Base-by-base conservation (phyloP, 1,284 basidiomycete genomes). In the Vanrija sp. region DNA sequence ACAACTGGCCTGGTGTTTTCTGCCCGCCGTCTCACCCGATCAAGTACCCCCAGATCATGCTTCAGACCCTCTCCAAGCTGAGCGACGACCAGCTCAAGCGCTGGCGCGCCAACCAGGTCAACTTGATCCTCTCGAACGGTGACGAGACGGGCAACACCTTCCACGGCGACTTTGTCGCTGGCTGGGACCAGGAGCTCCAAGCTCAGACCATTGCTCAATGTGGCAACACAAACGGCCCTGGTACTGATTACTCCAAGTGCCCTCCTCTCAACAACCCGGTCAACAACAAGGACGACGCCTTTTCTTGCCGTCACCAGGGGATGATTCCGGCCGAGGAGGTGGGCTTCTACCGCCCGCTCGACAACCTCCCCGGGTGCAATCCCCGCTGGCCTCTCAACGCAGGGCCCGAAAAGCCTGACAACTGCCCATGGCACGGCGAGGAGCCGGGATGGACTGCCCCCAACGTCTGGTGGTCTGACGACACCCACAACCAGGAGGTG, bases 111-210 rank as follows among this genome's bases (percentile, higher is more conserved):
- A 60, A 57, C 16, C 54, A 57, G 16, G 56, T 61, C 53, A 61
- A 64, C 14, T 44, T 69, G 4, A 62, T 72, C 36, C 59, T 72
- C 9, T 59, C 71, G 16, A 68, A 43, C 41, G 20, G 41, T 16
- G 41, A 43, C 41, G 20, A 22, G 22, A 43, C 23, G 7, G 22
- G 23, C 22, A 66, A 22, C 41, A 42, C 41, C 12, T 69, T 58
- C 59, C 72, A 73, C 52, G 72, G 60, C n/a, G 72, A 74, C 52
- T 72, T 71, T 52, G 45, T 63, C 42, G 61, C 65, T 25, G 69
- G 69, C 10, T 59, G 57, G 57, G 56, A 57, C 49, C 24, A 22
- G 19, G 15, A 24, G 8, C 31, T 54, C 14, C 41, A 44, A 4
- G 66, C 73, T 49, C 43, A 66, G 18, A 74, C 75, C 23, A 65